Base-by-base conservation (phyloP, 108 stramenopile species). In the Epithemia pelagica region DNA sequence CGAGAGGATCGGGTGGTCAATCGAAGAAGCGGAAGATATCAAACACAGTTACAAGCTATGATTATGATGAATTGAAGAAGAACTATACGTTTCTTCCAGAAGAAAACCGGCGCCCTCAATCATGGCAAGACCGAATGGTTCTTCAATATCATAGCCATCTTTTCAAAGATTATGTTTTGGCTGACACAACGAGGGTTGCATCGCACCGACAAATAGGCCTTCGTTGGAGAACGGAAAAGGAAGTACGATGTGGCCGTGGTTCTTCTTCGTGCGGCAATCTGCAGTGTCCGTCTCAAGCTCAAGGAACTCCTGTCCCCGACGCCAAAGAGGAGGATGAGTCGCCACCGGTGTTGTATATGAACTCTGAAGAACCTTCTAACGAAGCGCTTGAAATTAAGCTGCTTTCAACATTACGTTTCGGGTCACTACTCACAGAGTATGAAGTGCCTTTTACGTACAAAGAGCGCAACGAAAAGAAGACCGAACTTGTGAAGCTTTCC, bases 71-170 rank as follows among this genome's bases (percentile, higher is more conserved):
- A 2, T 1, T 81, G 28, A 52, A 59, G 46, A 53, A 72, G 33
- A 60, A 65, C 28, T 74, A 81, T 31, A 33, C 65, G 20, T 81
- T 81, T 61, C 52, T 81, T 62, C 76, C 80, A 2, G 28, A 59
- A 23, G 62, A 64, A 28, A 18, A 10, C 23, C 28, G 10, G 0
- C 28, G 53, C 26, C 30, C 19, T 28, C 22, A 64, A 51, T 74
- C 87, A 23, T 94, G 93, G 93, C 85, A 91, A 66, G 84, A 86
- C 23, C 84, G 90, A 30, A 94, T 91, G 93, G 93, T 89, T 0
- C 53, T 74, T 57, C 61, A 70, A 10, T 94, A 91, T 58, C 82
- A 94, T 52, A 70, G 74, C 18, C 78, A 84, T 66, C 62, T 94
- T 2, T 89, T 85, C 81, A 89, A 86, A 60, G 88, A 91, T 66